Base-by-base conservation (phyloP, 352 stramenopile species). In the Globisporangium emineosum region DNA sequence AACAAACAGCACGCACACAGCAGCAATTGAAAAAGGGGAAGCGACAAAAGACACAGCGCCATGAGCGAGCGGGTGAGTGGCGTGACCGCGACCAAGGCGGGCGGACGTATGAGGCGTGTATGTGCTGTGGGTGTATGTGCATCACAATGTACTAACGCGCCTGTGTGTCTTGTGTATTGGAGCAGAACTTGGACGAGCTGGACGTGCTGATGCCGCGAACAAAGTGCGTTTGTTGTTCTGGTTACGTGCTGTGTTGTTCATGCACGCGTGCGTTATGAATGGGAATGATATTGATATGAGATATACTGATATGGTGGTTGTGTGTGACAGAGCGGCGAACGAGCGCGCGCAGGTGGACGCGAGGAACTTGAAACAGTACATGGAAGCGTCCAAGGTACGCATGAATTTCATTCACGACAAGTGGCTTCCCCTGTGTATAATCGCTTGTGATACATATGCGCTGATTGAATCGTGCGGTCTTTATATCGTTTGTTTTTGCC, bases 201-300 rank as follows among this genome's bases (percentile, higher is more conserved):
- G 78, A 83, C 53, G 43, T 64, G 66, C 71, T 89, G 17, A 93
- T 93, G 84, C 84, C 84, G 40, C 81, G 84, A 27, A 91, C 81
- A 51, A 88, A 76, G 84, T 93, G 21, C 53, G 64, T 60, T 23
- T n/a, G 49, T 55, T 21, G 23, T 7, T 53, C 12, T 37, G n/a
- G n/a, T n/a, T n/a, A n/a, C n/a, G n/a, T n/a, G 50, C 37, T 21
- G 32, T 53, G 5, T 47, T 47, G 15, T 29, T 23, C 27, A 23
- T 12, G 3, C 47, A n/a, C 9, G 3, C 47, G 30, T 13, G 15
- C 27, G 40, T 12, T 45, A 23, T 47, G 40, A 12, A 23, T 47
- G 40, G 15, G 6, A 10, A 17, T 21, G 17, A n/a, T 6, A 6
- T 21, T 47, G 40, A 3, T 12, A 47, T 47, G 17, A 4, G 8